Conservation (phyloP, 176 grass and related monocot species). For the Oryza meridionalis region DNA sequence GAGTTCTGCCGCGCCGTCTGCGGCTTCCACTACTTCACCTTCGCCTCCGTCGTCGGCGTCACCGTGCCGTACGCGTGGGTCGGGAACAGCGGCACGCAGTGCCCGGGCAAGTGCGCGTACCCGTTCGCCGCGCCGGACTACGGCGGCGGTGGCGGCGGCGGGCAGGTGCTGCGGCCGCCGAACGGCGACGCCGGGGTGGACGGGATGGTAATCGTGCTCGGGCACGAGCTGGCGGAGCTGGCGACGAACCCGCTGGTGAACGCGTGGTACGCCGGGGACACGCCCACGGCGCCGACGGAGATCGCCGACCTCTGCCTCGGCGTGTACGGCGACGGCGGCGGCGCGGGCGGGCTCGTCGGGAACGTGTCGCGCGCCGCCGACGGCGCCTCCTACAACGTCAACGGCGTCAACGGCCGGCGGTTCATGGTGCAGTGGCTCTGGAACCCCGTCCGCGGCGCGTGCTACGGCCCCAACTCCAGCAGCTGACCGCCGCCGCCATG, state of each 20-base stretch:
- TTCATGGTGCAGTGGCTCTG: slow-evolving; percentile 95
- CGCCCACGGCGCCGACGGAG: slow-evolving; percentile 82
- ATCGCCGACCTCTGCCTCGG: slow-evolving; percentile 87
- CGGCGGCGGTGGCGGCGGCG: background rate
- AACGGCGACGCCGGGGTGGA: slow-evolving; percentile 75
- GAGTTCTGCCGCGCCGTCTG: slow-evolving; percentile 89
- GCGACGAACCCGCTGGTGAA: slow-evolving; percentile 71
- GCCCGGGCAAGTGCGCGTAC: slow-evolving; percentile 75
- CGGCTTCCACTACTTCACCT: slow-evolving; percentile 95
- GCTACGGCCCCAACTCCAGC: slow-evolving; percentile 77
- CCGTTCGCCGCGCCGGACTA: slow-evolving; percentile 67
- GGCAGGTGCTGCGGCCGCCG: slow-evolving; percentile 56
- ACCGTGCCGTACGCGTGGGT: slow-evolving; percentile 91
- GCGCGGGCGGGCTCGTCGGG: slow-evolving; percentile 64
- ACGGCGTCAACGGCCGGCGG: slow-evolving; percentile 72
- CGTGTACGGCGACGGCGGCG: slow-evolving; percentile 74
- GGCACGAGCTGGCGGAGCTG: slow-evolving; percentile 82
- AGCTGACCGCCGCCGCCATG: slow-evolving; percentile 36
- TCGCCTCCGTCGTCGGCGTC: slow-evolving; percentile 65
- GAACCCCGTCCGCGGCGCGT: slow-evolving; percentile 58
- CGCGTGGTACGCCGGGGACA: slow-evolving; percentile 89
- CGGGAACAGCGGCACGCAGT: slow-evolving; percentile 76
- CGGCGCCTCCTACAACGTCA: slow-evolving; percentile 70
- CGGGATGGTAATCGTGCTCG: slow-evolving; percentile 85
- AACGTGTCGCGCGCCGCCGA: slow-evolving; percentile 56